Evolutionary conservation across 2,329 filamentous ascomycete genomes (phyloP), one percentile per base, ranked within the genome.

Genomic region (Paracoccidioides lutzii): DNA sequence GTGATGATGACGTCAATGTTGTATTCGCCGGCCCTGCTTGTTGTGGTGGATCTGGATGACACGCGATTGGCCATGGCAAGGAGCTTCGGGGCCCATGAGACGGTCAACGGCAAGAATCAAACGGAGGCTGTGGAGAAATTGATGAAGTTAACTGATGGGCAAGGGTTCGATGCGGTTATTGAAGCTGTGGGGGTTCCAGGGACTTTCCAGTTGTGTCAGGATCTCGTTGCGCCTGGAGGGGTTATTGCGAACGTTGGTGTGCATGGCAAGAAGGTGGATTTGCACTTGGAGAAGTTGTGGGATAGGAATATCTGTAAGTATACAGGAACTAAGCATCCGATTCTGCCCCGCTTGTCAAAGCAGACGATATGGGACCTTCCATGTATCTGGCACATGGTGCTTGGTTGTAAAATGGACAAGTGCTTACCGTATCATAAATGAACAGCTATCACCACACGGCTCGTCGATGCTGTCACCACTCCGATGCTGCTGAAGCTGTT

Each of bases 211-310:
- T 66, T 81, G 44, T 77, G 75, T 53, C 79, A 82, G 64, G 67
- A 75, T 6, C 62, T 83, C 30, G 72, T 82, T 8, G 78, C 76
- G 0, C 68, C 75, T 0, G 79, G 79, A 1, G 80, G 78, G 3
- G 67, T 71, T 0, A 75, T 82, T 59, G 79, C 79, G 3, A 82
- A 81, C 61, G 72, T 82, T 2, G 80, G 80, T 7, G 80, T 82
- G 5, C 78, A 81, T 60, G 79, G 79, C 0, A 72, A 67, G n/a
- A 75, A 73, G 49, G 79, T 75, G 0, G 69, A 76, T 55, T 65
- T 82, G 43, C 73, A 78, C 42, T 68, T 82, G 12, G 75, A 82
- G 55, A 72, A 70, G 49, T 67, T 82, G 4, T 82, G 79, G 80
- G 68, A 73, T 56, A 72, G 72, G 57, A 81, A 81, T 59, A 76